These are phyloP conservation scores for Claviceps sp. DNA, from an alignment of 2,329 filamentous ascomycete genomes.

Conservation along the genomic window DNA sequence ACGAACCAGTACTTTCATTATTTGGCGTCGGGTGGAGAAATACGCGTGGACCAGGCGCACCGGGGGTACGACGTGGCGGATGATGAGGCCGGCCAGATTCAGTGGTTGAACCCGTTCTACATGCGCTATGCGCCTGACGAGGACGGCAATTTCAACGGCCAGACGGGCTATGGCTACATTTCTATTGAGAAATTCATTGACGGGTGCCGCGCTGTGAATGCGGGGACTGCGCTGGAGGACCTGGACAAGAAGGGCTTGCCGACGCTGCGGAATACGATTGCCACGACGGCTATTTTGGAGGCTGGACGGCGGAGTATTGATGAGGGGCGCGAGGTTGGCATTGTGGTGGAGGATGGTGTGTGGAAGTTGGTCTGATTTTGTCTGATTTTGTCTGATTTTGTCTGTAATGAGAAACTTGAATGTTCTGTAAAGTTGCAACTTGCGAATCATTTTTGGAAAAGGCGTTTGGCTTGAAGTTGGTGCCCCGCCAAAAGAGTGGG, in stretches of 20 bases:
- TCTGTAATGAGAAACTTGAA: too few relatives aligned
- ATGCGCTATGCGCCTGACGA: conserved; percentile 92
- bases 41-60: conserved; percentile 86
- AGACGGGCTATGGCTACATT: conserved; percentile 85
- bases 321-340: conserved; percentile 65
- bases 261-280: conserved; percentile 78
- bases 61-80: conserved; percentile 90
- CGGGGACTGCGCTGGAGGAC: conserved; percentile 59
- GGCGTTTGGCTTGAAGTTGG: too few relatives aligned
- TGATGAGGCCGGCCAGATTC: conserved; percentile 54
- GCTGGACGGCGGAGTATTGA: conserved; percentile 76
- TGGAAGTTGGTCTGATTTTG: conserved; percentile 48
- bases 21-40: conserved; percentile 70
- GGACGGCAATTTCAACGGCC: conserved; percentile 85
- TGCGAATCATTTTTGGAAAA: too few relatives aligned
- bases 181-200: conserved; percentile 95
- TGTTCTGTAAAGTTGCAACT: too few relatives aligned
- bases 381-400: conserved; percentile 20
- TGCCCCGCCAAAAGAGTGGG: too few relatives aligned
- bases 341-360: conserved; percentile 48
- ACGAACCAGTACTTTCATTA: conserved; percentile 97
- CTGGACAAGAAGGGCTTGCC: conserved; percentile 71
- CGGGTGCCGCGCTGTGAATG: conserved; percentile 66
- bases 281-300: conserved; percentile 82
- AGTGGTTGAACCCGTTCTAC: conserved; percentile 92